A percentile compares a stretch with the other conserved stretches of the same genome.
These are phyloP conservation scores for Salisapilia sapeloensis DNA, from an alignment of 352 stramenopile species.

Conservation along the genomic window DNA sequence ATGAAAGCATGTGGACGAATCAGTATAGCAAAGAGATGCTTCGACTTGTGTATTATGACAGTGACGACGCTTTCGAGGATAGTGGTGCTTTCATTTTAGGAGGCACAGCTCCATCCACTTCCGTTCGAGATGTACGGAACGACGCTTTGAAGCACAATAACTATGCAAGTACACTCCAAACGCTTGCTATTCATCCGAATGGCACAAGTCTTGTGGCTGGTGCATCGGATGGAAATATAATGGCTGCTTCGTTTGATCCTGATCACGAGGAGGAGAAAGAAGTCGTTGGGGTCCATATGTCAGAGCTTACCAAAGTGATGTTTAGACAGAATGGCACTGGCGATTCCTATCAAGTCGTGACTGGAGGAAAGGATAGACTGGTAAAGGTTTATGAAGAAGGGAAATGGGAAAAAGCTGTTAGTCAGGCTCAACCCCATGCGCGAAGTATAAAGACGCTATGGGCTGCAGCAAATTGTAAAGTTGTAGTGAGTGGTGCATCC, in stretches of 20 bases:
- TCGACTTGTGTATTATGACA: conserved; percentile 41
- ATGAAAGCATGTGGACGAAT: conserved; percentile 29
- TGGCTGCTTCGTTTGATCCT: too few species aligned
- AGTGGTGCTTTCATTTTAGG: conserved; percentile 24
- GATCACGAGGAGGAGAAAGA: conserved; percentile 53
- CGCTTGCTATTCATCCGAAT: conserved; percentile 30
- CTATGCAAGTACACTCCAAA: conserved; percentile 19
- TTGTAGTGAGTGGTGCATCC: too few species aligned
- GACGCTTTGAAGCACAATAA: conserved; percentile 11
- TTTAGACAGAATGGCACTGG: conserved; percentile 45
- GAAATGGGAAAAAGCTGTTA: too few species aligned
- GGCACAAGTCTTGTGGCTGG: conserved; percentile 45
- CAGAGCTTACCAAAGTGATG: conserved; percentile 15
- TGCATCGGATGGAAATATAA: too few species aligned
- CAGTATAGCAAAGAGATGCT: conserved; percentile 62
- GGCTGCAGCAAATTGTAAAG: too few species aligned
- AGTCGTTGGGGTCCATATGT: conserved; percentile 22
- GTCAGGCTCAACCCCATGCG: too few species aligned
- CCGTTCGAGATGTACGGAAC: conserved; percentile 24
- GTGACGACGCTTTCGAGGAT: conserved; percentile 17
- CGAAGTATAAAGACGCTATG: too few species aligned
- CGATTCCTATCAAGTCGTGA: conserved; percentile 33
- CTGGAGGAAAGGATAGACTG: conserved; percentile 59
- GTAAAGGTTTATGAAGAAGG: conserved; percentile 77
- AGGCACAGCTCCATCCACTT: conserved; percentile 26